Conservation (phyloP, 1,284 basidiomycete species). For the Ceratobasidium sp. region DNA sequence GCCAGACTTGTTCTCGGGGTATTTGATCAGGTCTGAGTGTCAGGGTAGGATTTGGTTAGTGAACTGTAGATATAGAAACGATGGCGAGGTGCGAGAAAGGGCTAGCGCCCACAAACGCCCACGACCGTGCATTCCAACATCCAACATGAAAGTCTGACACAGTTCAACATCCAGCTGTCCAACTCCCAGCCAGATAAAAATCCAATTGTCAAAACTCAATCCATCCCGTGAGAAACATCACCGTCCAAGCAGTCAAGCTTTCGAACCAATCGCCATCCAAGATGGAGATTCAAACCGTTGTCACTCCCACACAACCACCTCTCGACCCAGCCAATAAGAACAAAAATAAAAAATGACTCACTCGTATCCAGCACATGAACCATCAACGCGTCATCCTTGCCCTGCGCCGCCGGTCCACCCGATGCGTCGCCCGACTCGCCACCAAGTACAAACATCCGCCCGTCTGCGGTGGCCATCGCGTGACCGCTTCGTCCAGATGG, state of each 20-base stretch:
- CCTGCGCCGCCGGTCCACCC: constrained; percentile 56
- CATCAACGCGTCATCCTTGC: constrained; percentile 77
- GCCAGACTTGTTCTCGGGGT: constrained; percentile 66
- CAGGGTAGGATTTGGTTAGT: background rate
- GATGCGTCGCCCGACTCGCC: constrained; percentile 83
- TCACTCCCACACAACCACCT: background rate
- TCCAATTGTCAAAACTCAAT: background rate
- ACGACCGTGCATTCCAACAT: too few species aligned
- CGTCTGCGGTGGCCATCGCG: constrained; percentile 90
- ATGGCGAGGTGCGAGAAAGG: background rate
- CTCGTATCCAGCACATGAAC: constrained; percentile 95
- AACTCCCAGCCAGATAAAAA: background rate
- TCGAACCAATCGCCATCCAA: too few species aligned
- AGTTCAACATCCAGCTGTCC: background rate
- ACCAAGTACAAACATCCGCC: constrained; percentile 91
- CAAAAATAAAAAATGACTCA: constrained; percentile 57
- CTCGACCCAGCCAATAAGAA: background rate
- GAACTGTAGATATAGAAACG: constrained; percentile 14
- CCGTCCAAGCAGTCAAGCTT: too few species aligned
- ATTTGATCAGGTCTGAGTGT: constrained; percentile 87
- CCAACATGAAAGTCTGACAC: too few species aligned
- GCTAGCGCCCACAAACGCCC: background rate
- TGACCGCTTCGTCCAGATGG: constrained; percentile 93
- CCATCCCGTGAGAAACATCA: too few species aligned
- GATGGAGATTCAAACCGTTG: too few species aligned